Evolutionary conservation across 805 yeast genomes (phyloP).

Genomic region (Kregervanrija fluxuum): DNA sequence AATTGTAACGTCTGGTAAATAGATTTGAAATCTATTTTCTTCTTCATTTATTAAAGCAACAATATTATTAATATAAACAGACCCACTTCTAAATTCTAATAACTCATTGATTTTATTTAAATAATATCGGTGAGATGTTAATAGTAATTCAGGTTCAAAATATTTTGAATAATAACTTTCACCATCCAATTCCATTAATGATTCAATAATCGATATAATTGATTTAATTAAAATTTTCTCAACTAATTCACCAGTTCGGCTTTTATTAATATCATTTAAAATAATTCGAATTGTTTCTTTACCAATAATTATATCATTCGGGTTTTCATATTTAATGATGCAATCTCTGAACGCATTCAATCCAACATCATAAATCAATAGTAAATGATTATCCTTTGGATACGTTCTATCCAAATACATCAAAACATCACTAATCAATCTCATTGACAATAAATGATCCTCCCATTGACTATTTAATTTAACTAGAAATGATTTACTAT

Average conservation of each 20-base stretch:
- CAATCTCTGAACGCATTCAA: conserved; percentile 56
- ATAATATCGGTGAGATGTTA: conserved; percentile 51
- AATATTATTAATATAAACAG: conserved; percentile 46
- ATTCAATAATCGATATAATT: conserved; percentile 63
- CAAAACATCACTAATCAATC: conserved; percentile 74
- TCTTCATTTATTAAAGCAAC: conserved; percentile 55
- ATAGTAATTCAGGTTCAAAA: conserved; percentile 61
- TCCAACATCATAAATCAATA: conserved; percentile 68
- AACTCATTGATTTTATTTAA: conserved; percentile 37
- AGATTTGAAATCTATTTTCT: conserved; percentile 44
- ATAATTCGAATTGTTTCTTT: conserved; percentile 39
- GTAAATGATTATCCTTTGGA: conserved; percentile 57
- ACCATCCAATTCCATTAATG: conserved; percentile 44
- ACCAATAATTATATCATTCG: conserved; percentile 39
- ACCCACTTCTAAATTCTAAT: conserved; percentile 39
- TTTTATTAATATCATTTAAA: conserved; percentile 47
- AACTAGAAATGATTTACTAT: conserved; percentile 15
- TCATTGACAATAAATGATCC: conserved; percentile 63
- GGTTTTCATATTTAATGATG: conserved; percentile 40
- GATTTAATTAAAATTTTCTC: conserved; percentile 55
- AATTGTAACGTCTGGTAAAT: conserved; percentile 45
- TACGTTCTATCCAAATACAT: conserved; percentile 85
- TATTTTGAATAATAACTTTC: conserved; percentile 56
- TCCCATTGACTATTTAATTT: conserved; percentile 49
- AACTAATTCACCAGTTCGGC: conserved; percentile 47